Evolutionary conservation across 2,329 filamentous ascomycete genomes (phyloP), one percentile per base, ranked within the genome.

Genomic region (Aspergillus sp.): DNA sequence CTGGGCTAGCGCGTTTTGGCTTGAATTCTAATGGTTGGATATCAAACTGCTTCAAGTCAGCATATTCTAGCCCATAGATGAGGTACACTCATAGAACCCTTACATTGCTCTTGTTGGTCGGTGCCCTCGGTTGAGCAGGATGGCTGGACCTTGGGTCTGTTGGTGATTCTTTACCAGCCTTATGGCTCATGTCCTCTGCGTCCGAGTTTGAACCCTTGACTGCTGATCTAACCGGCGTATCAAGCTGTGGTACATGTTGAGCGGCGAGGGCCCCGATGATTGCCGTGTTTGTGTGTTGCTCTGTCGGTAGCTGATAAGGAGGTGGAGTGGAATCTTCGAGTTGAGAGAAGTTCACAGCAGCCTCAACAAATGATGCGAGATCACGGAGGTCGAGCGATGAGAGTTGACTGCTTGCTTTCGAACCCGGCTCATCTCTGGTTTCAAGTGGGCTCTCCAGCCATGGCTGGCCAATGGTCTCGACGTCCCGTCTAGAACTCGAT

Each of bases 391-490:
- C 68, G 23, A 73, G 48, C 25, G 71, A 67, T 6, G 67, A 65
- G 45, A 73, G 45, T 8, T 57, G 59, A 45, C 62, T 55, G 25
- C 53, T 65, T 6, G 63, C 62, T 51, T 59, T 63, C 11, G 57
- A 48, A 2, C 64, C 61, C 9, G 57, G 52, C 6, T 48, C 58
- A 43, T 52, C 63, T 21, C 55, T 60, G 17, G 49, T 58, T 43
- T 67, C 62, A 39, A 62, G 61, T n/a, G 66, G 66, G 51, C 67
- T 67, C 33, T 66, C 67, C 43, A 76, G 58, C 73, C 73, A 76
- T 50, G 73, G 72, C 51, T 69, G 73, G 23, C 73, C 73, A 52
- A 75, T 75, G 23, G 61, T 68, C 56, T 76, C 72, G 19, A 76
- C 69, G 49, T 76, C 73, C 37, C 68, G 65, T 55, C 60, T 68